Percentiles rank a stretch among this genome's conserved stretches.
These are phyloP conservation scores for Trichoderma cornu-damae DNA, from an alignment of 2,329 filamentous ascomycete genomes.

Conservation along the genomic window DNA sequence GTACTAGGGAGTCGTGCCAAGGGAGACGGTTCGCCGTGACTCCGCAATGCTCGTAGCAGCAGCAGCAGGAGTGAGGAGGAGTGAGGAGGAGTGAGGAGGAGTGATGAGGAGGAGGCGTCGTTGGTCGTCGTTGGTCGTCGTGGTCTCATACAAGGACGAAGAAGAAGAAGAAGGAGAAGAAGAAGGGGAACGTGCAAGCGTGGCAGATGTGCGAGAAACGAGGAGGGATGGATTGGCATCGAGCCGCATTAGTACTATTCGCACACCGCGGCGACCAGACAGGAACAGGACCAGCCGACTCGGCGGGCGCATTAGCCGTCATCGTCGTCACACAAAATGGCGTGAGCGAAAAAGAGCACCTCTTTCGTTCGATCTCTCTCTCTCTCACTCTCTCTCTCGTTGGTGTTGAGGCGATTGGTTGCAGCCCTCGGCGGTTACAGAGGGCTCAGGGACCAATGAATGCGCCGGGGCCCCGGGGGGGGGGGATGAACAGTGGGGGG, in stretches of 20 bases:
- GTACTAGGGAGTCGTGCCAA: neutral
- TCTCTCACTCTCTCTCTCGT: neutral
- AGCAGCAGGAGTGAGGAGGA: no score
- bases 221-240: no score
- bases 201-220: no score
- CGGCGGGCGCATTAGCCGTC: neutral
- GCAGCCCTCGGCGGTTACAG: conserved; percentile 39
- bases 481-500: no score
- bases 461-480: conserved; percentile 1
- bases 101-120: no score
- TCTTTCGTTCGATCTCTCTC: no score
- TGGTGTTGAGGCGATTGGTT: conserved; percentile 27
- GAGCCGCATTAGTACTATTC: no score
- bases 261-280: no score
- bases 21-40: neutral
- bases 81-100: no score
- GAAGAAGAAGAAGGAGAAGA: neutral
- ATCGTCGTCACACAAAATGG: conserved; percentile 18
- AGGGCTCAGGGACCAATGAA: conserved; percentile 32
- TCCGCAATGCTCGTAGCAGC: neutral
- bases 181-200: no score
- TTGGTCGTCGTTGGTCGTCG: conserved; percentile 5
- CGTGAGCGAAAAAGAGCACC: neutral
- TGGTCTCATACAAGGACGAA: conserved; percentile 10
- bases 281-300: neutral